Evolutionary conservation across 768 basidiomycete species (phyloP), one percentile per base, ranked within the genome.

Genomic region (Boletus vinaceobasis): DNA sequence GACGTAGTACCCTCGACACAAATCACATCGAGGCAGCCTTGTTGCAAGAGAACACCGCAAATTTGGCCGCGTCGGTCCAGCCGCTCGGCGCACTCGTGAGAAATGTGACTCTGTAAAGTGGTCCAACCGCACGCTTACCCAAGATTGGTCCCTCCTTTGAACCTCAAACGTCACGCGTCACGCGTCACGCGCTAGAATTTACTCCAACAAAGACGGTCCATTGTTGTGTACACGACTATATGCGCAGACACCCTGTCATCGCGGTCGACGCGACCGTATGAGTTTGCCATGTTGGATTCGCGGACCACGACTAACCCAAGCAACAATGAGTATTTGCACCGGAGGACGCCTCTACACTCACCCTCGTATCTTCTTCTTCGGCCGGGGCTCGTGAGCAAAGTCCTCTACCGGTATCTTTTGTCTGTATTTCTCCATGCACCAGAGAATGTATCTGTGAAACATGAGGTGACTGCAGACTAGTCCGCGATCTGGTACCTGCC

Each of bases 281-380:
- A 84, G 77, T 62, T 87, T 88, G 42, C 88, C 88, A 50, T 85
- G 76, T 64, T 90, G 88, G 8, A 88, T 82, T 36, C 80, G 76
- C 2, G 89, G 87, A 1, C 89, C 89, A 77, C 87, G 86, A 42
- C 89, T 90, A 52, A 8, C 26, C 27, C 42, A 43, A 50, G 31
- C 15, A 43, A 40, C 13, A 23, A 35, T 50, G 36, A 55, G 50
- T 8, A 48, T 14, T n/a, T 31, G 21, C 35, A 43, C 27, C 7
- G 9, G 21, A 21, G 19, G 29, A 39, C 36, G 33, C 42, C 26
- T 3, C 15, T 35, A 11, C 14, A 76, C 86, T 64, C 59, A 92
- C 91, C 90, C 90, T 75, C 91, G 78, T 64, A 87, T 77, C 58
- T 80, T 88, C 75, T 90, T 93, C 71, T 83, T 87, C n/a, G 87